Evolutionary conservation across 2,329 filamentous ascomycete genomes (phyloP).

Genomic region (Cladobotryum mycophilum): DNA sequence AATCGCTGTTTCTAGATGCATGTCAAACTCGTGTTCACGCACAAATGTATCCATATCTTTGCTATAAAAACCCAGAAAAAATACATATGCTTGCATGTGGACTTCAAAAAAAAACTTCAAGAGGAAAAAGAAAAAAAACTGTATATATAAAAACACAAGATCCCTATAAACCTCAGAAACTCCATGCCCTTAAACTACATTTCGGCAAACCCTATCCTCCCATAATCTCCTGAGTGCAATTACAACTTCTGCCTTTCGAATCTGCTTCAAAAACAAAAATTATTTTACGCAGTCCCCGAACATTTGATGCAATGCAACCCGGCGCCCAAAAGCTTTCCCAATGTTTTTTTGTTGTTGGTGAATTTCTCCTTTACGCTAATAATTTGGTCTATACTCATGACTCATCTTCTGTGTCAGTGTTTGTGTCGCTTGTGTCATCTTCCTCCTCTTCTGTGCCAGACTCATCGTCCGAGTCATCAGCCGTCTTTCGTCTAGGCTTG

Average conservation of each 20-base stretch:
- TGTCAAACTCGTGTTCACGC: background rate
- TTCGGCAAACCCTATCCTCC: no score
- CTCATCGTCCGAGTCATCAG: conserved; percentile 57
- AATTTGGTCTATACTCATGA: conserved; percentile 29
- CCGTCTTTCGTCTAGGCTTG: conserved; percentile 49
- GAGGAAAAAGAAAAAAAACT: no score
- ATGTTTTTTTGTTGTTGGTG: background rate
- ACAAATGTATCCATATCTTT: background rate
- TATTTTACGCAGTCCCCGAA: no score
- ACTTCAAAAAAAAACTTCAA: no score
- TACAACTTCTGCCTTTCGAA: no score
- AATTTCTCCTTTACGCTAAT: background rate
- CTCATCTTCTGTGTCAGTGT: conserved; percentile 62
- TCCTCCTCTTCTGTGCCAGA: conserved; percentile 70
- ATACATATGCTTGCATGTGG: no score
- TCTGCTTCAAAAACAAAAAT: no score
- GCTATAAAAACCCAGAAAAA: no score
- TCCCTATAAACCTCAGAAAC: no score
- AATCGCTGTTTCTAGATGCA: background rate
- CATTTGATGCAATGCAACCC: no score
- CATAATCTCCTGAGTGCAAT: background rate
- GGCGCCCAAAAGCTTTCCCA: no score
- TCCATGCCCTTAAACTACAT: no score
- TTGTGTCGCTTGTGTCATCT: conserved; percentile 60
- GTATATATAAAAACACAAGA: background rate